These are phyloP conservation scores for Kodamaea sp. DNA, from an alignment of 1,139 yeast genomes.

Conservation along the genomic window DNA sequence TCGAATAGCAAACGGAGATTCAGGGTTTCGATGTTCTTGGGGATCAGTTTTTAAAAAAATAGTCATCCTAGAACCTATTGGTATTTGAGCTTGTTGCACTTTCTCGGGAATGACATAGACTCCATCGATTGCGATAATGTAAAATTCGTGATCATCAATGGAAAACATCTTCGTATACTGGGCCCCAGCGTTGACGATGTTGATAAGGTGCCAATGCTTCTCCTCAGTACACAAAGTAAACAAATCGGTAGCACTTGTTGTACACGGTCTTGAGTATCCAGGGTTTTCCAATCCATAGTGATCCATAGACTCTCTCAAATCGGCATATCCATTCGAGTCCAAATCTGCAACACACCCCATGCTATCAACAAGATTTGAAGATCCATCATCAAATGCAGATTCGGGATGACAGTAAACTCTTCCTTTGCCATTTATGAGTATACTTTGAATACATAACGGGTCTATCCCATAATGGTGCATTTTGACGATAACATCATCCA, in stretches of 20 bases:
- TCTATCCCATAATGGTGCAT: slow-evolving; percentile 33
- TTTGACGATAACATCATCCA: slow-evolving; percentile 26
- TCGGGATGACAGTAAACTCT: slow-evolving; percentile 24
- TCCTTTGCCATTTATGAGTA: slow-evolving; percentile 37
- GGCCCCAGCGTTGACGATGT: slow-evolving; percentile 35
- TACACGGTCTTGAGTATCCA: slow-evolving; percentile 25
- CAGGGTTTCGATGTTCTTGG: slow-evolving; percentile 12
- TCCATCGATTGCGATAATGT: slow-evolving; percentile 35
- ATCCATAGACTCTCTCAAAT: slow-evolving; percentile 16
- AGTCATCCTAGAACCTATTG: slow-evolving; percentile 32
- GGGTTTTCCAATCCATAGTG: slow-evolving; percentile 23
- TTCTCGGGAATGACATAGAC: slow-evolving; percentile 25
- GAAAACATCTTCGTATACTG: slow-evolving; percentile 34
- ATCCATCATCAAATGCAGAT: slow-evolving; percentile 16
- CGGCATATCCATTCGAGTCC: slow-evolving; percentile 19
- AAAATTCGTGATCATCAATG: slow-evolving; percentile 35
- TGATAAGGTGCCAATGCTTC: slow-evolving; percentile 25
- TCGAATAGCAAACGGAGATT: slow-evolving; percentile 20
- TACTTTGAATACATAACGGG: slow-evolving; percentile 34
- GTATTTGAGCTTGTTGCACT: slow-evolving; percentile 26
- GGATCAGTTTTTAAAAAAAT: slow-evolving; percentile 27
- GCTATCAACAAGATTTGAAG: slow-evolving; percentile 17
- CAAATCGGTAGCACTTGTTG: slow-evolving; percentile 19
- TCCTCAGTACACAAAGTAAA: slow-evolving; percentile 21
- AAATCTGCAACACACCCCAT: slow-evolving; percentile 27